Conservation (phyloP, 345 rosid genomes). For the Cardiospermum halicacabum region DNA sequence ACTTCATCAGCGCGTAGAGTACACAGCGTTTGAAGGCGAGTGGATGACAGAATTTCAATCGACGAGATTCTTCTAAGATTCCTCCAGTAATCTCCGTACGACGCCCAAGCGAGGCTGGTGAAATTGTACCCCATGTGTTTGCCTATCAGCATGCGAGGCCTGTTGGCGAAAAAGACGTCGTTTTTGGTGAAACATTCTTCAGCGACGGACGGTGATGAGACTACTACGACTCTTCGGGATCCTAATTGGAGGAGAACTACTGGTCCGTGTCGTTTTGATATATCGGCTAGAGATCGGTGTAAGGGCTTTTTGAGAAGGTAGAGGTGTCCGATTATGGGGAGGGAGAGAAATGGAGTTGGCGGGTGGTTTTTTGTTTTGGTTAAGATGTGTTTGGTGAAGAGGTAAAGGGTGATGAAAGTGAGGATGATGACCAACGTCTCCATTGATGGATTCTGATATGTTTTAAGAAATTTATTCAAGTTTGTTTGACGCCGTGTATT, state of each 20-base stretch:
- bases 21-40: slow-evolving; percentile 21
- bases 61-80: slow-evolving; percentile 32
- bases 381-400: slow-evolving; percentile 20
- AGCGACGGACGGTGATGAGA: slow-evolving; percentile 33
- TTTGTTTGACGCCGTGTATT: too few species aligned
- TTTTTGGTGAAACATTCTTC: too few species aligned
- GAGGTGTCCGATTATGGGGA: slow-evolving; percentile 47
- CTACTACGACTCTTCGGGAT: slow-evolving; percentile 26
- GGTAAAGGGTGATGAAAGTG: slow-evolving; percentile 10
- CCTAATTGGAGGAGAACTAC: slow-evolving; percentile 31
- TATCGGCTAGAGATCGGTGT: slow-evolving; percentile 21
- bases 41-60: slow-evolving; percentile 30
- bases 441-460: slow-evolving; percentile 3
- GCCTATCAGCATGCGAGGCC: slow-evolving; percentile 27
- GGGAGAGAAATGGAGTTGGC: slow-evolving; percentile 35
- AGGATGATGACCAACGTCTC: slow-evolving; percentile 15
- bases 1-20: slow-evolving; percentile 25
- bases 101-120: slow-evolving; percentile 28
- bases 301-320: slow-evolving; percentile 39
- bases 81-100: slow-evolving; percentile 39
- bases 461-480: too few species aligned
- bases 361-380: slow-evolving; percentile 29
- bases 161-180: slow-evolving; percentile 33
- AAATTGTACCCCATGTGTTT: slow-evolving; percentile 30
- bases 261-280: slow-evolving; percentile 28